These are phyloP conservation scores for Lipomyces mesembrius DNA, from an alignment of 805 yeast genomes.

Conservation along the genomic window DNA sequence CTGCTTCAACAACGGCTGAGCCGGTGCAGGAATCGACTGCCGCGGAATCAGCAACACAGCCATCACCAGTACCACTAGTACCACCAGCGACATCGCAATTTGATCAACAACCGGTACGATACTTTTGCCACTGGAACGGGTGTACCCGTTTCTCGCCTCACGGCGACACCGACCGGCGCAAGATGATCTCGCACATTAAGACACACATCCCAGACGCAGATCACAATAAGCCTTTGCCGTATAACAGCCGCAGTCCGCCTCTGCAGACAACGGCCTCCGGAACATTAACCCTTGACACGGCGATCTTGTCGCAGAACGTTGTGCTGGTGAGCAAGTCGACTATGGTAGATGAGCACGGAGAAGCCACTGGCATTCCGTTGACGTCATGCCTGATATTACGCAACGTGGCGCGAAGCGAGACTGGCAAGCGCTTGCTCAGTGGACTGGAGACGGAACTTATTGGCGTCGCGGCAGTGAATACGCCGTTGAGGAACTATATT, in stretches of 20 bases:
- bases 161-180: slow-evolving; percentile 32
- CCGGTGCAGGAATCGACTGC: neutral
- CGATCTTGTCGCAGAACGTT: slow-evolving; percentile 11
- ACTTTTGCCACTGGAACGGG: slow-evolving; percentile 23
- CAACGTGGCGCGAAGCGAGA: slow-evolving; percentile 45
- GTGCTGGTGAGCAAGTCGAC: slow-evolving; percentile 29
- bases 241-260: slow-evolving; percentile 9
- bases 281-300: slow-evolving; percentile 4
- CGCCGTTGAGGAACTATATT: slow-evolving; percentile 35
- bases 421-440: slow-evolving; percentile 39
- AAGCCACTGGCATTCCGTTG: slow-evolving; percentile 41
- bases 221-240: slow-evolving; percentile 22
- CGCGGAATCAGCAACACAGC: neutral
- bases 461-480: slow-evolving; percentile 39
- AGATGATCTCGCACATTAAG: slow-evolving; percentile 33
- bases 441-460: slow-evolving; percentile 32
- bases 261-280: neutral
- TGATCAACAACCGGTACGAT: neutral
- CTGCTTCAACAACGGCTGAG: neutral
- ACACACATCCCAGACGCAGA: slow-evolving; percentile 39
- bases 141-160: slow-evolving; percentile 32
- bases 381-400: slow-evolving; percentile 47
- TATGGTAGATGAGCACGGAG: slow-evolving; percentile 40
- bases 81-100: neutral
- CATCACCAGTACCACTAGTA: neutral